phyloP scores from a whole-genome alignment of 805 yeast species.

The Saccharomyces mikatae region DNA sequence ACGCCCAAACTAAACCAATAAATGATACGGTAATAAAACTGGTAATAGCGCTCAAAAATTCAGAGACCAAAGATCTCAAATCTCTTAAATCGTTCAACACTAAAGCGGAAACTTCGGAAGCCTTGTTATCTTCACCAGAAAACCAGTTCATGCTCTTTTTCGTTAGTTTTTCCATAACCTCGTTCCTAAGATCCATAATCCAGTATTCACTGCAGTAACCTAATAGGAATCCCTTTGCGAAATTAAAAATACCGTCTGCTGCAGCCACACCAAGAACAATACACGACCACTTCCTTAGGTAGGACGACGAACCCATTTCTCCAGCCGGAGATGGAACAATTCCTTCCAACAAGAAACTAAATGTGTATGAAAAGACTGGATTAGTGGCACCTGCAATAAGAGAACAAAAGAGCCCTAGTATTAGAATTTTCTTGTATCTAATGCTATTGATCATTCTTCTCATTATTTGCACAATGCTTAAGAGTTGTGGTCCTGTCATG shows the following conservation, averaged over 20 bases:
- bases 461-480: conserved; percentile 26
- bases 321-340: conserved; percentile 42
- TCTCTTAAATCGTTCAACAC: conserved; percentile 79
- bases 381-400: conserved; percentile 52
- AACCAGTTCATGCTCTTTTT: conserved; percentile 51
- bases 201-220: conserved; percentile 60
- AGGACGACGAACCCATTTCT: conserved; percentile 25
- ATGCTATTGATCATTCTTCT: conserved; percentile 25
- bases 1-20: conserved; percentile 70
- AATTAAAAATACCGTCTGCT: conserved; percentile 51
- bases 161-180: conserved; percentile 41
- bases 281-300: conserved; percentile 57
- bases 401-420: conserved; percentile 47
- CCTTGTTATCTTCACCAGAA: conserved; percentile 30
- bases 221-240: conserved; percentile 42
- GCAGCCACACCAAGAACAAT: conserved; percentile 55
- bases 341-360: conserved; percentile 60
- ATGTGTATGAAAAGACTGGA: conserved; percentile 73
- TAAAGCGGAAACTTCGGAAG: conserved; percentile 54
- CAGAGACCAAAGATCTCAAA: conserved; percentile 54
- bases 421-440: conserved; percentile 23
- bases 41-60: conserved; percentile 47
- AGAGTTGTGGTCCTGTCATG: conserved; percentile 9
- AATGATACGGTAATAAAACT: conserved; percentile 47
- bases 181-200: conserved; percentile 46